phyloP scores from a whole-genome alignment of 78 protist genomes.

The Chrysochromulina parva region DNA sequence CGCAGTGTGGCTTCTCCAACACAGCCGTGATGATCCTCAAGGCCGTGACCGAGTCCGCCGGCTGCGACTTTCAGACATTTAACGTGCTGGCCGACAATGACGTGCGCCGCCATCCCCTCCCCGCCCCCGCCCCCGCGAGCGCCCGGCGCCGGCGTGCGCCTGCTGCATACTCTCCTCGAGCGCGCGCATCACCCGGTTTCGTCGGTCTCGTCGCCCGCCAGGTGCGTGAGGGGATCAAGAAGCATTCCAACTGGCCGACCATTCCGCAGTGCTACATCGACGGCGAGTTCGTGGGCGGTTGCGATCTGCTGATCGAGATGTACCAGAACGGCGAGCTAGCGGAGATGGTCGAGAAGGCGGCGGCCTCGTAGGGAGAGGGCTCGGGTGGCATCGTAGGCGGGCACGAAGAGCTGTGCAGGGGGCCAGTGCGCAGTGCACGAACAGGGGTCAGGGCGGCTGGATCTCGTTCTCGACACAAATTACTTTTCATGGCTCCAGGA shows the following conservation, averaged over 20 bases:
- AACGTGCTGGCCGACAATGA: background rate
- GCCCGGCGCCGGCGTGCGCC: constrained; percentile 13
- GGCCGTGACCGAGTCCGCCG: background rate
- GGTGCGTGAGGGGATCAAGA: constrained; percentile 77
- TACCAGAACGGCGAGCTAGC: constrained; percentile 67
- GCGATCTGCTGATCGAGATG: constrained; percentile 77
- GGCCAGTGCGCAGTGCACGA: too few species aligned
- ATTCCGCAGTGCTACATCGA: constrained; percentile 89
- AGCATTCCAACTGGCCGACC: constrained; percentile 88
- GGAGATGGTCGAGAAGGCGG: constrained; percentile 11
- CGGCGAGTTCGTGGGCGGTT: constrained; percentile 94
- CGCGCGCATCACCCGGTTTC: too few species aligned
- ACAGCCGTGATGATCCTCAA: constrained; percentile 68
- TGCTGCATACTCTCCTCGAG: too few species aligned
- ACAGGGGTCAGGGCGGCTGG: too few species aligned
- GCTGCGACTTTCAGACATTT: background rate
- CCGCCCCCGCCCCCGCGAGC: constrained; percentile 49
- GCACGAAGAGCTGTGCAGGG: too few species aligned
- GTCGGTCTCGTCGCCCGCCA: constrained; percentile 28
- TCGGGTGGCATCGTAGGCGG: too few species aligned
- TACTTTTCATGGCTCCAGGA: too few species aligned
- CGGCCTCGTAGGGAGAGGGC: background rate
- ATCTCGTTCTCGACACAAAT: too few species aligned
- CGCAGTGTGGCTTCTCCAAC: constrained; percentile 90
- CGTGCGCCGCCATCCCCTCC: background rate